These are phyloP conservation scores for Pythium vanterpoolii DNA, from an alignment of 352 stramenopile genomes.

Conservation along the genomic window DNA sequence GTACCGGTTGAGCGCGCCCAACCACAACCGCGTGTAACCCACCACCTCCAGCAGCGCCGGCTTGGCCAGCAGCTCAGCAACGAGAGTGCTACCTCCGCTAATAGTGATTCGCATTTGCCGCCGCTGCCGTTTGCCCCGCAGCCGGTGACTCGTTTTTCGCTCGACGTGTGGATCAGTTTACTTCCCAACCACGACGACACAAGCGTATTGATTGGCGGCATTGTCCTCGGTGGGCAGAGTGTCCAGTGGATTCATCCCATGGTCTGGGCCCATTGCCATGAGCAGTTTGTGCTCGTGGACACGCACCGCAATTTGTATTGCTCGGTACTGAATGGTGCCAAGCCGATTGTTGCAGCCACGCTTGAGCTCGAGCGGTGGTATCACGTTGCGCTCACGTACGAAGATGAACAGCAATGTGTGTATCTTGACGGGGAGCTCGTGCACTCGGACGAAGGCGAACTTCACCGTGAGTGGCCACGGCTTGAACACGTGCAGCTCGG, in stretches of 20 bases:
- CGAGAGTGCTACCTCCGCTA: background rate
- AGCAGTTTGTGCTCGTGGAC: slow-evolving; percentile 40
- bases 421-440: slow-evolving; percentile 62
- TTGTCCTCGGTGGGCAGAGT: slow-evolving; percentile 45
- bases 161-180: slow-evolving; percentile 42
- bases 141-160: slow-evolving; percentile 26
- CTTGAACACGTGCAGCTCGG: slow-evolving; percentile 40
- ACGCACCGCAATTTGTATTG: slow-evolving; percentile 38
- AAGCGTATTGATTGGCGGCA: slow-evolving; percentile 22
- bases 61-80: background rate
- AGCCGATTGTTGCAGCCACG: slow-evolving; percentile 1
- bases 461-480: slow-evolving; percentile 39
- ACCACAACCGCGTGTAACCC: background rate
- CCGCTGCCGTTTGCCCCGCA: slow-evolving; percentile 9
- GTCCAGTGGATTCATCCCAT: slow-evolving; percentile 22
- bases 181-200: slow-evolving; percentile 12
- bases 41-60: slow-evolving; percentile 2
- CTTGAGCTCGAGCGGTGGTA: slow-evolving; percentile 45
- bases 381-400: slow-evolving; percentile 55
- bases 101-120: background rate
- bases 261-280: slow-evolving; percentile 40
- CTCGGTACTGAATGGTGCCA: slow-evolving; percentile 34
- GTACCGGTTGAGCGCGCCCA: slow-evolving; percentile 10
- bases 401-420: slow-evolving; percentile 32
- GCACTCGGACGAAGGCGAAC: slow-evolving; percentile 25